Conservation (phyloP, 2,329 filamentous ascomycete species). For the Venturiaceae sp. region DNA sequence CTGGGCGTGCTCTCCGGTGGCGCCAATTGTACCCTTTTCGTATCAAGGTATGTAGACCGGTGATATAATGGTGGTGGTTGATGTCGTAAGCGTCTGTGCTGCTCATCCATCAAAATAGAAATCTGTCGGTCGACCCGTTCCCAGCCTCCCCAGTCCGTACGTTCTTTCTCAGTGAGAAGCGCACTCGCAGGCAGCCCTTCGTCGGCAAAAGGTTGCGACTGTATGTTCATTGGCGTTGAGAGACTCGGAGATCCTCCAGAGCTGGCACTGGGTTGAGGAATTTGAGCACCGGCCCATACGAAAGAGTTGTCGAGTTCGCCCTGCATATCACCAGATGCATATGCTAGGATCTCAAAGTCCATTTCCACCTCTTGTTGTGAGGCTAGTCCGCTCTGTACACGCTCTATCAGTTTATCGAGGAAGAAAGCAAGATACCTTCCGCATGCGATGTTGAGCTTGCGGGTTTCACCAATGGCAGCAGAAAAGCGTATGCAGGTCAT, state of each 20-base stretch:
- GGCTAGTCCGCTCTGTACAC: constrained; percentile 29
- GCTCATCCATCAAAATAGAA: constrained; percentile 42
- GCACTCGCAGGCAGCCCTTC: constrained; percentile 32
- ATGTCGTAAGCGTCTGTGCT: constrained; percentile 20
- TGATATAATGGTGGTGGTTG: constrained; percentile 18
- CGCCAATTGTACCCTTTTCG: constrained; percentile 25
- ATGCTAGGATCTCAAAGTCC: constrained; percentile 84
- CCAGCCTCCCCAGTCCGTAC: constrained; percentile 73
- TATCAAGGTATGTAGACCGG: constrained; percentile 24
- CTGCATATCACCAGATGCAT: constrained; percentile 80
- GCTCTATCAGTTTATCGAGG: constrained; percentile 53
- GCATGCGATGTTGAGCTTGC: constrained; percentile 66
- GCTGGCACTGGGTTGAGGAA: constrained; percentile 1
- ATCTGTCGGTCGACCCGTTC: constrained; percentile 58
- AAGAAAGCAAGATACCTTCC: constrained; percentile 80
- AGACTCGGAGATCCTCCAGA: not conserved
- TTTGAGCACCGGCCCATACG: constrained; percentile 57
- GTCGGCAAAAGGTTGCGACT: constrained; percentile 25
- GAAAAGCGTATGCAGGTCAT: constrained; percentile 63
- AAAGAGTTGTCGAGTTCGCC: constrained; percentile 67
- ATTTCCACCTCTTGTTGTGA: constrained; percentile 34
- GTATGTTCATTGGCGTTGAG: constrained; percentile 14
- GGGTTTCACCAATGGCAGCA: constrained; percentile 57
- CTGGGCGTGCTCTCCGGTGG: constrained; percentile 10
- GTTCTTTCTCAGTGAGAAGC: constrained; percentile 46